Base-by-base conservation (phyloP, 192 early-diverging fungal genomes). In the Linnemannia elongata region DNA sequence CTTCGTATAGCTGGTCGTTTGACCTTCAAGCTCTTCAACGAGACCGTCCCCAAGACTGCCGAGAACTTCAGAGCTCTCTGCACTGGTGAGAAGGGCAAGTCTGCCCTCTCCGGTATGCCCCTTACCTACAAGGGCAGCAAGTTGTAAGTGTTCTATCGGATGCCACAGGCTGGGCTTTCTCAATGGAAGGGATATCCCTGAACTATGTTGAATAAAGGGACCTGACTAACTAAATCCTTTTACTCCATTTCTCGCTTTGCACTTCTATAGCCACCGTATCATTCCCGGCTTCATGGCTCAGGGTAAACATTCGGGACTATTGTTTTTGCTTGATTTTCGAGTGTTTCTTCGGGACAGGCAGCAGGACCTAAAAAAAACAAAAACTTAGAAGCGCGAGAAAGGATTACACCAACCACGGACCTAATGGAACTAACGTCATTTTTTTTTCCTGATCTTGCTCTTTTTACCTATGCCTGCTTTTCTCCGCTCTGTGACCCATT, bases 1-100 rank as follows among this genome's bases (percentile, higher is more conserved):
- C 17, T 52, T 52, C 22, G 9, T 49, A 24, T 79, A 88, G 84
- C 89, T 79, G 92, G 92, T 88, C 89, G 92, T 66, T 83, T 92
- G 89, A 89, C 88, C 76, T 92, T 92, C 88, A 89, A 91, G 91
- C 92, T 96, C 80, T 94, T 94, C 90, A 91, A 91, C 60, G 95
- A 98, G 79, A 93, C 94, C 45, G 94, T 95, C 27, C 98, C 98
- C 86, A 95, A 94, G 92, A 98, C 97, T n/a, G 94, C 94, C 45
- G 96, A 99, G 88, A 99, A 99, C 94, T 99, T 99, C 90, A 92
- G 93, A 60, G 92, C 92, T 41, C 88, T 96, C 68, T 93, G 92
- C 75, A 93, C 92, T 70, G 93, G 93, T 77, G 92, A 94, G 85
- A 88, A 91, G 78, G 93, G 93, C 55, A 91, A 88, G 79, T 79